A percentile compares a stretch with the other conserved stretches of the same genome.
phyloP scores from a whole-genome alignment of 768 basidiomycete genomes.

The Neoboletus brunneissimus region DNA sequence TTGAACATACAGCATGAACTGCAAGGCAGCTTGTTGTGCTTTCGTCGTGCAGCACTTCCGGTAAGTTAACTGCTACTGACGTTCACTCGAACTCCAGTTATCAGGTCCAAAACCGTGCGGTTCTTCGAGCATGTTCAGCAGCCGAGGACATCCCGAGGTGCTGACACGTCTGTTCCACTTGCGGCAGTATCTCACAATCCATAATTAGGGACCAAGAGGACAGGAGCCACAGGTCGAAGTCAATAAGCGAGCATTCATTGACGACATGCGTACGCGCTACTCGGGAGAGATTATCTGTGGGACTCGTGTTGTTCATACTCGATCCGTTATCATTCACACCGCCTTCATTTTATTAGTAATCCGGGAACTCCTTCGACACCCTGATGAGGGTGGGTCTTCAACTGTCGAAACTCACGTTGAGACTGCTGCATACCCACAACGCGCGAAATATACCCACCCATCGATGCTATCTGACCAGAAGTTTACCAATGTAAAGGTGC shows the following conservation, averaged over 20 bases:
- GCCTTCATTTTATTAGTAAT: slow-evolving; percentile 41
- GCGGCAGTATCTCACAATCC: too few species aligned
- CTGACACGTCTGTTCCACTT: too few species aligned
- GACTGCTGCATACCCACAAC: slow-evolving; percentile 47
- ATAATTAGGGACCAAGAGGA: too few species aligned
- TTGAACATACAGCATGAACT: too few species aligned
- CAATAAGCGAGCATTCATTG: slow-evolving; percentile 87
- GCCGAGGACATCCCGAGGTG: too few species aligned
- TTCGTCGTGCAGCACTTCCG: too few species aligned
- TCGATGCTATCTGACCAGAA: slow-evolving; percentile 44
- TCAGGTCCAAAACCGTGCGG: too few species aligned
- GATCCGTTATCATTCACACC: too few species aligned
- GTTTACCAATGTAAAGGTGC: slow-evolving; percentile 33
- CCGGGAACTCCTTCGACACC: slow-evolving; percentile 90
- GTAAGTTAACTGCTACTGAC: too few species aligned
- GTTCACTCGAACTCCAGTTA: too few species aligned
- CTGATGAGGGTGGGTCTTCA: slow-evolving; percentile 82
- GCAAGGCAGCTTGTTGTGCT: too few species aligned
- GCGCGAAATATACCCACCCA: background rate
- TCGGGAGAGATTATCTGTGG: slow-evolving; percentile 83
- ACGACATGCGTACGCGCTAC: slow-evolving; percentile 93
- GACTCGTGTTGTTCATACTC: background rate
- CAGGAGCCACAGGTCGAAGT: slow-evolving; percentile 59
- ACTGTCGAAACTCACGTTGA: slow-evolving; percentile 77
- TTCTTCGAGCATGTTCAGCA: too few species aligned